Evolutionary conservation across 2,329 filamentous ascomycete species (phyloP).

Genomic region (Trichoderma afroharzianum): DNA sequence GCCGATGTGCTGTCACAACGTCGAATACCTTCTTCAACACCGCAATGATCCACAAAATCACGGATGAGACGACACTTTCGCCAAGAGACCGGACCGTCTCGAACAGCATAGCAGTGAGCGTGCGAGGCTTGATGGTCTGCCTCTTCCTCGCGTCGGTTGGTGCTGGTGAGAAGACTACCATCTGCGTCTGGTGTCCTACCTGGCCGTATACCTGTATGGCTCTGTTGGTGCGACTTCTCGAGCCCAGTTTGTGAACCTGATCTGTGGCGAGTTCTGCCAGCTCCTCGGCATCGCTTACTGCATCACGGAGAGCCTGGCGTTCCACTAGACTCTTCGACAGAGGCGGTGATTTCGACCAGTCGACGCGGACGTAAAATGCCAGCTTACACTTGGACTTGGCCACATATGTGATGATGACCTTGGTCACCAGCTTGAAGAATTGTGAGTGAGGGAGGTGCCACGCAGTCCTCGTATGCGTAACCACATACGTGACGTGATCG

Average conservation of each 20-base stretch:
- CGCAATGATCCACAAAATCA: conserved; percentile 75
- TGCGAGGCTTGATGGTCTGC: conserved; percentile 58
- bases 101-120: conserved; percentile 65
- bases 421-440: conserved; percentile 78
- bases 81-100: conserved; percentile 70
- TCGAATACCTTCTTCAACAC: conserved; percentile 62
- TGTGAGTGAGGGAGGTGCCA: conserved; percentile 85
- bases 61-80: conserved; percentile 69
- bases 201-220: conserved; percentile 77
- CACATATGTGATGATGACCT: conserved; percentile 90
- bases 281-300: conserved; percentile 68
- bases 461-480: conserved; percentile 58
- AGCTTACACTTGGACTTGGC: conserved; percentile 91
- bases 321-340: conserved; percentile 61
- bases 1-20: conserved; percentile 66
- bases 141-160: conserved; percentile 47
- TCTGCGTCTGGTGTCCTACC: conserved; percentile 65
- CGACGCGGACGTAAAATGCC: conserved; percentile 80
- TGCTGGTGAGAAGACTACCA: conserved; percentile 56
- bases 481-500: conserved; percentile 68
- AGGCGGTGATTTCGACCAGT: conserved; percentile 70
- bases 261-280: conserved; percentile 73
- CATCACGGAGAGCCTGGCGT: conserved; percentile 71
- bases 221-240: conserved; percentile 70
- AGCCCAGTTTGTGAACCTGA: conserved; percentile 70